phyloP scores from a whole-genome alignment of 345 rosid species.

The Eucalyptus pauciflora region DNA sequence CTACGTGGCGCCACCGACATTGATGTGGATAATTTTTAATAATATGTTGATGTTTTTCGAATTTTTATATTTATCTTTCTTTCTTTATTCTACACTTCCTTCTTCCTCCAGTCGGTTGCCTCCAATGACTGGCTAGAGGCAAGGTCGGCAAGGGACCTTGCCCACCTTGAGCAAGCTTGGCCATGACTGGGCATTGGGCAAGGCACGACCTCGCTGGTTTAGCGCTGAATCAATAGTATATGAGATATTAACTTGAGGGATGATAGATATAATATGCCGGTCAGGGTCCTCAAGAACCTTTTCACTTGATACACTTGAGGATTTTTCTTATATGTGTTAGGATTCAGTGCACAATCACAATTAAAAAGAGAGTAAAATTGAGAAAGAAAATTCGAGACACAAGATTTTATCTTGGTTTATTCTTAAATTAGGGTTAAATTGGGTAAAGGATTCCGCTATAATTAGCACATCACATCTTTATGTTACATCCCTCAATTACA shows the following conservation, averaged over 20 bases:
- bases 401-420: not conserved
- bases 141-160: accelerated
- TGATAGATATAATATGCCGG: not conserved
- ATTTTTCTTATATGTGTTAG: not conserved
- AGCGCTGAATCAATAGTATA: not conserved
- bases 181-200: accelerated
- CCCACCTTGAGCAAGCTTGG: no score
- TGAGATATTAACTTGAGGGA: not conserved
- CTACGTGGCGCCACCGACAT: accelerated
- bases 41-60: no score
- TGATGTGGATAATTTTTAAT: no score
- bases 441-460: no score
- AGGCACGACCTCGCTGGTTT: no score
- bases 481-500: not conserved
- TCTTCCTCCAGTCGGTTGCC: accelerated
- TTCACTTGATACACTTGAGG: not conserved
- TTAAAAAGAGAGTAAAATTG: no score
- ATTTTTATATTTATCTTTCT: no score
- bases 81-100: no score
- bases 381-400: not conserved
- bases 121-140: accelerated
- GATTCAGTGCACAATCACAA: not conserved
- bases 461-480: no score
- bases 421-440: not conserved
- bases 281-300: not conserved